phyloP scores from a whole-genome alignment of 169 alveolate species.

The Babesia bovis region DNA sequence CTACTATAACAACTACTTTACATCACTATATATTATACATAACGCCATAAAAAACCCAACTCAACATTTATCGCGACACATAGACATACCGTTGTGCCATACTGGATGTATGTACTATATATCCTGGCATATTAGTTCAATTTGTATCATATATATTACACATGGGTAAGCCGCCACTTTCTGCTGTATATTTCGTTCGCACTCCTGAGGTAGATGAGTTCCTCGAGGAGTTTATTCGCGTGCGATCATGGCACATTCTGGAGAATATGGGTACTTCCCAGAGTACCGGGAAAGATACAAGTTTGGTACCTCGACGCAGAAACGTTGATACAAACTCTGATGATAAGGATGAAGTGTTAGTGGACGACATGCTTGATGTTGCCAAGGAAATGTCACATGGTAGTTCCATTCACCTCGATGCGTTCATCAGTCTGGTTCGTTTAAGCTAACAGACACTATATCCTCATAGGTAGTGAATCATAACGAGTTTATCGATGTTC shows the following conservation, averaged over 20 bases:
- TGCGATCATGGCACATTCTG: constrained; percentile 11
- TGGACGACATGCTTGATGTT: constrained; percentile 33
- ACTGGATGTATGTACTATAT: too few relatives aligned
- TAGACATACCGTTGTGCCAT: background rate
- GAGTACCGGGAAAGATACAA: background rate
- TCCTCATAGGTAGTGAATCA: constrained; percentile 30
- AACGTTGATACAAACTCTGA: background rate
- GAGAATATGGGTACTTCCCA: too few relatives aligned
- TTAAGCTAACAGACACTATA: background rate
- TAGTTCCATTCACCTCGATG: constrained; percentile 51
- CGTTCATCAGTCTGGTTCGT: constrained; percentile 53
- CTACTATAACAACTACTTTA: too few relatives aligned
- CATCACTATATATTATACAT: too few relatives aligned
- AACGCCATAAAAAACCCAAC: too few relatives aligned
- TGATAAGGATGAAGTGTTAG: constrained; percentile 1
- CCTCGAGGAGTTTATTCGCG: constrained; percentile 38
- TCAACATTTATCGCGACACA: background rate
- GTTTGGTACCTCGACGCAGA: background rate
- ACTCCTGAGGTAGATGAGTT: constrained; percentile 62
- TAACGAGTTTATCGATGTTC: constrained; percentile 6
- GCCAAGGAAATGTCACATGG: constrained; percentile 48
- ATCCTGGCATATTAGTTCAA: too few relatives aligned
- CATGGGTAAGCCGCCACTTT: constrained; percentile 28
- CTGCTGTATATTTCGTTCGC: constrained; percentile 53
- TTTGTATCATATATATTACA: background rate